Base-by-base conservation (phyloP, 1,139 yeast genomes). In the Saccharomyces pastorianus region DNA sequence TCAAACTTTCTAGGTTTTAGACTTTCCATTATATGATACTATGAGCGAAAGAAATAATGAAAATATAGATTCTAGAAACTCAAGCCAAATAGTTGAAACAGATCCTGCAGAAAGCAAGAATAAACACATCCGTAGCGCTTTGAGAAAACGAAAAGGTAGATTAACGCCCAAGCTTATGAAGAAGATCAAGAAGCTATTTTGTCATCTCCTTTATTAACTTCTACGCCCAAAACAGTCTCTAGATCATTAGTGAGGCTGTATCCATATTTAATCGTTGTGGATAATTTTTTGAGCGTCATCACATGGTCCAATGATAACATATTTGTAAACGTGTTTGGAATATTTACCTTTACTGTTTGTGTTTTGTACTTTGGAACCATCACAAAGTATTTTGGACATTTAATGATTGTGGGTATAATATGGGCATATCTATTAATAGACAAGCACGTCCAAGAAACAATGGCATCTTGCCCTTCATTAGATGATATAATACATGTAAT, bases 291-390 rank as follows among this genome's bases (percentile, higher is more conserved):
- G 55, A 82, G 89, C 46, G 76, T 90, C 38, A 71, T 88, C 25
- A 90, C 97, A 0, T 93, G 99, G 99, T 87, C 97, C 2, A 84
- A 85, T 58, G 93, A 87, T 48, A 95, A 89, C 68, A 76, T 79
- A 48, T 89, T 93, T 88, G 73, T 85, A 56, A 84, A 88, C 61
- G 73, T 87, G 32, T 74, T 88, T 31, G 65, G 86, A 42, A 80
- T 88, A 29, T 72, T 82, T 26, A 62, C 76, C 14, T 84, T 80
- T 70, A 74, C 83, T 1, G 73, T 86, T 11, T 67, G 79, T n/a
- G 88, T 88, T 26, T 72, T 86, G 32, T 88, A 90, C 70, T 88
- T 88, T 68, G 95, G 90, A 64, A 71, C 76, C 26, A 71, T 90
- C 56, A 79, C 88, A 47, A 80, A 82, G 26, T 90, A 88, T 78